Evolutionary conservation across 116 monocot genomes (phyloP).

Genomic region (Posidonia oceanica): DNA sequence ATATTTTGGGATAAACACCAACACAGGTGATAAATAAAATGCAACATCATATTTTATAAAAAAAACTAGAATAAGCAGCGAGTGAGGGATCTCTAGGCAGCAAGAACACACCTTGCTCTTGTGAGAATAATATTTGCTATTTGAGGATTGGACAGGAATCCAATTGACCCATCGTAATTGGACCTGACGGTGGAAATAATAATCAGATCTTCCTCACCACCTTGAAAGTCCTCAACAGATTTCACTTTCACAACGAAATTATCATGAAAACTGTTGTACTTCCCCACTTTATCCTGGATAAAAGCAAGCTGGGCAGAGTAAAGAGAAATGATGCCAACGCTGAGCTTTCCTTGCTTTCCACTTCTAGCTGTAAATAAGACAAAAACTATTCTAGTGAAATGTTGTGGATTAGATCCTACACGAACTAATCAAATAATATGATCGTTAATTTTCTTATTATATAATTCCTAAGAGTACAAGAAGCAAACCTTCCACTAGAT

Average conservation of each 20-base stretch:
- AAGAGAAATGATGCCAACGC: constrained; percentile 31
- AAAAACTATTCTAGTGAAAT: too few relatives aligned
- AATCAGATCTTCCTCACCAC: constrained; percentile 40
- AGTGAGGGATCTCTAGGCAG: too few relatives aligned
- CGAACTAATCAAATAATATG: too few relatives aligned
- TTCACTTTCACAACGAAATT: constrained; percentile 23
- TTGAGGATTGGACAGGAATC: constrained; percentile 14
- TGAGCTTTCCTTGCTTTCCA: background rate
- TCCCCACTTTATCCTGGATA: constrained; percentile 25
- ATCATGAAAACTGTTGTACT: background rate
- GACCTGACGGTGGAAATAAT: constrained; percentile 48
- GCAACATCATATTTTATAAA: too few relatives aligned
- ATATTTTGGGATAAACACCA: too few relatives aligned
- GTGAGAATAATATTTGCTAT: constrained; percentile 23
- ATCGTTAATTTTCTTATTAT: too few relatives aligned
- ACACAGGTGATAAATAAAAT: too few relatives aligned
- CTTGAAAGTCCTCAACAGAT: constrained; percentile 45
- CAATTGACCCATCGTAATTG: constrained; percentile 19
- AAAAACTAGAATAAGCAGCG: too few relatives aligned
- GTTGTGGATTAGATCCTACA: too few relatives aligned
- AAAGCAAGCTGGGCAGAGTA: constrained; percentile 25
- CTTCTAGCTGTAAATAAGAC: background rate
- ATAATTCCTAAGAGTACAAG: too few relatives aligned
- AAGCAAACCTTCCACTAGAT: too few relatives aligned
- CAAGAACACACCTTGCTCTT: constrained; percentile 16